Base-by-base conservation (phyloP, 2,329 filamentous ascomycete genomes). In the Arachnopeziza araneosa region DNA sequence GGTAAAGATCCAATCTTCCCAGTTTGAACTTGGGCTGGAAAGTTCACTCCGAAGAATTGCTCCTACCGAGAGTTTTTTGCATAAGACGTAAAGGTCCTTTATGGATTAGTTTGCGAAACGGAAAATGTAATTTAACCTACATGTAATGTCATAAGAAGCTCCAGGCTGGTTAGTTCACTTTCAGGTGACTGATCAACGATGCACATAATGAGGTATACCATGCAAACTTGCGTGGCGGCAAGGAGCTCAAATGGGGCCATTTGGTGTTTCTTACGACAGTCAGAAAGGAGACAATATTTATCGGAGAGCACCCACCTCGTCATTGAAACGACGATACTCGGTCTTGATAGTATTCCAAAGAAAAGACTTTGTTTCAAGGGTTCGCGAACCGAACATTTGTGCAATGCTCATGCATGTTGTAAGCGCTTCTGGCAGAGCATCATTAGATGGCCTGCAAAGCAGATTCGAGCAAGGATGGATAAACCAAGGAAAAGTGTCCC, bases 401-500 rank as follows among this genome's bases (percentile, higher is more conserved):
- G 68, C 66, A 26, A 70, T 67, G 17, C 64, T 59, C 66, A 68
- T 69, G 48, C 68, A 70, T n/a, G 48, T 67, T 9, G 56, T 50
- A n/a, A 70, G 50, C 8, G 61, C 55, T 19, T 56, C 52, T 10
- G 65, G 66, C 24, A 68, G 26, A 14, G 2, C 54, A 21, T 24
- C 55, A 50, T 23, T 23, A 22, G 52, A 56, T 19, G 60, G 61
- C 12, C 4, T 44, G 36, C 6, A 6, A 44, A 19, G 36, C 4
- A 19, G 12, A 4, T 14, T 14, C 10, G 22, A 54, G 24, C 8
- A 4, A 2, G 52, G 22, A 44, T 70, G 68, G 24, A 70, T 69
- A 51, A 69, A 70, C 12, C 61, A 64, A 30, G 68, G 68, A 23
- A 69, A 59, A 1, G 68, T 69, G 59, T 70, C 66, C 44, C 66